These are phyloP conservation scores for Metschnikowia lochheadii DNA, from an alignment of 805 yeast species.

Conservation along the genomic window DNA sequence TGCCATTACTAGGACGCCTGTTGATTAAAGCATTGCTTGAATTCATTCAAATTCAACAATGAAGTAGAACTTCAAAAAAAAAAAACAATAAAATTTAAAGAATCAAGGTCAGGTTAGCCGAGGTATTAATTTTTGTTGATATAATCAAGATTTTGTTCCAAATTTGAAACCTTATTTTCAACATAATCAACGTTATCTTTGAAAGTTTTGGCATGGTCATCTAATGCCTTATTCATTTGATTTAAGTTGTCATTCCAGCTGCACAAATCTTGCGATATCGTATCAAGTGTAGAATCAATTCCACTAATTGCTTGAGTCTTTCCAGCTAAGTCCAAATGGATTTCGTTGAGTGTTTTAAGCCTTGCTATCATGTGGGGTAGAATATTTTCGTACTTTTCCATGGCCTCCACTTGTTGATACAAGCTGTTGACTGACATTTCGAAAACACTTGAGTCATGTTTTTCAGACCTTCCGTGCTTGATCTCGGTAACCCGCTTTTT, in stretches of 20 bases:
- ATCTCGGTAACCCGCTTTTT: conserved; percentile 17
- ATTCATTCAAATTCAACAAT: not conserved
- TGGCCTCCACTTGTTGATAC: conserved; percentile 22
- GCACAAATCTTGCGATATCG: conserved; percentile 24
- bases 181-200: conserved; percentile 22
- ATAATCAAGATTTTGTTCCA: conserved; percentile 7
- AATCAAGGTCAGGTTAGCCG: not conserved
- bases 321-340: conserved; percentile 32
- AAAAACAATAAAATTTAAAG: not conserved
- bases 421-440: conserved; percentile 25
- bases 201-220: conserved; percentile 20
- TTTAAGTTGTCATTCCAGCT: conserved; percentile 29
- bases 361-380: conserved; percentile 28
- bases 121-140: not conserved
- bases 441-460: conserved; percentile 1
- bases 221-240: conserved; percentile 22
- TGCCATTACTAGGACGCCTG: not conserved
- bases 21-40: not conserved
- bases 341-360: conserved; percentile 28
- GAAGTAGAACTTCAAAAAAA: not conserved
- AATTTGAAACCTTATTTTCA: conserved; percentile 4
- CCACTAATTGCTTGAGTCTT: conserved; percentile 22
- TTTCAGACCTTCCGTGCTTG: conserved; percentile 4
- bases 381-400: conserved; percentile 19
- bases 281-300: conserved; percentile 26